Evolutionary conservation across 129 eudicot species (phyloP).

Genomic region (Artemisia tridentata): DNA sequence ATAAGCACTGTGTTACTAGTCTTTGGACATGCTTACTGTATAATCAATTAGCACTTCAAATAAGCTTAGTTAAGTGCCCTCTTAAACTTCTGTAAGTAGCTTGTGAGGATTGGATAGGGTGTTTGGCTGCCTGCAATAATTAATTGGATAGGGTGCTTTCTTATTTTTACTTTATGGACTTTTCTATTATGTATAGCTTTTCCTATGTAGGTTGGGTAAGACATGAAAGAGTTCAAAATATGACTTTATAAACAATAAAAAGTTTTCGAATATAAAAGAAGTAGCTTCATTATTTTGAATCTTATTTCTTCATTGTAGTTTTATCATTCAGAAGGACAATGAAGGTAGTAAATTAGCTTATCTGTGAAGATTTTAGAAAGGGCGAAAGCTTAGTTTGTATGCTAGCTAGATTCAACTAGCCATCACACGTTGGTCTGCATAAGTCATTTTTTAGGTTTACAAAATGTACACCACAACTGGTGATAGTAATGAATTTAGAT

Average conservation of each 20-base stretch:
- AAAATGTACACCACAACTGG: no score
- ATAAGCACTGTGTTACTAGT: neutral
- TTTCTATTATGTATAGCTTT: neutral
- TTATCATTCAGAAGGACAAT: neutral
- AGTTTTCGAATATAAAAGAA: neutral
- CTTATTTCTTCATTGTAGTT: neutral
- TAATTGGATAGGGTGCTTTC: no score
- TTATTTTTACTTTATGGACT: neutral
- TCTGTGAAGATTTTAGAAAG: no score
- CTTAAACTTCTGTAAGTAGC: no score
- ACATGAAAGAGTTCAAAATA: neutral
- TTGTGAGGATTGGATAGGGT: no score
- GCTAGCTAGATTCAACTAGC: no score
- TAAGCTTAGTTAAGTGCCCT: no score
- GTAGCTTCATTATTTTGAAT: neutral
- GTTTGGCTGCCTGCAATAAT: no score
- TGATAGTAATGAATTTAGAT: no score
- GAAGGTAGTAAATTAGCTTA: neutral
- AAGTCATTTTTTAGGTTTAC: neutral
- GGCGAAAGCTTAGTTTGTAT: no score
- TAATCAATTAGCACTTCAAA: no score
- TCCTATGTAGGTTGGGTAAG: neutral
- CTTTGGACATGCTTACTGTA: neutral
- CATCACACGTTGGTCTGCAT: no score
- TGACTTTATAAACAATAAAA: neutral